Evolutionary conservation across 192 early-diverging fungal genomes (phyloP), one percentile per base, ranked within the genome.

Genomic region (Backusella sp.): DNA sequence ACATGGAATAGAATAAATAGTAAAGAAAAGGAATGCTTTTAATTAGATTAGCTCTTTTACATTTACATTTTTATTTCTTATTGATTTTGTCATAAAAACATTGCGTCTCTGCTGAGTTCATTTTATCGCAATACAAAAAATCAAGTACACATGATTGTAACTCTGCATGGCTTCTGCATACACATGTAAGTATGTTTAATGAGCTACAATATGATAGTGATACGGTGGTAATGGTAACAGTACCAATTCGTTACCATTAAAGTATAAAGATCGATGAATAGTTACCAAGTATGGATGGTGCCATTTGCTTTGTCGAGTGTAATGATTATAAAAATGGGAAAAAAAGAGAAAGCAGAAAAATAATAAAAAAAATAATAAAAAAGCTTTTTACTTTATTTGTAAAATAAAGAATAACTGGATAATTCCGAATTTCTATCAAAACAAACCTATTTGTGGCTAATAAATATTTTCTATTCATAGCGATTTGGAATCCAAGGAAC

Each of bases 351-450:
- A 14, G 3, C 12, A 28, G 3, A 23, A 49, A 59, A 56, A 26
- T n/a, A n/a, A n/a, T n/a, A 59, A 32, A 59, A 59, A 26, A 59
- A 59, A 59, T 59, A 59, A 56, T 9, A 56, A 56, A 56, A 56
- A 56, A 2, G 42, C 42, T 23, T 23, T 62, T 62, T 26, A 62
- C 56, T 62, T 62, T 62, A 62, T 62, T 62, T 62, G 56, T 62
- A 62, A 62, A 62, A 62, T 62, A 62, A 62, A 62, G 56, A 62
- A 62, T 49, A 62, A 62, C 12, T 62, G 56, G 56, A 62, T 62
- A 28, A 9, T 62, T 62, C 56, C 23, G 56, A 62, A 26, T 62
- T 28, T 62, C 56, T 28, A 62, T 62, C 56, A 62, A 62, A 62
- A 14, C 26, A 12, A 21, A 59, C 23, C 56, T 59, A 59, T 59